Evolutionary conservation across 495 filamentous ascomycete genomes (phyloP).

Genomic region (Daldinia bambusicola): DNA sequence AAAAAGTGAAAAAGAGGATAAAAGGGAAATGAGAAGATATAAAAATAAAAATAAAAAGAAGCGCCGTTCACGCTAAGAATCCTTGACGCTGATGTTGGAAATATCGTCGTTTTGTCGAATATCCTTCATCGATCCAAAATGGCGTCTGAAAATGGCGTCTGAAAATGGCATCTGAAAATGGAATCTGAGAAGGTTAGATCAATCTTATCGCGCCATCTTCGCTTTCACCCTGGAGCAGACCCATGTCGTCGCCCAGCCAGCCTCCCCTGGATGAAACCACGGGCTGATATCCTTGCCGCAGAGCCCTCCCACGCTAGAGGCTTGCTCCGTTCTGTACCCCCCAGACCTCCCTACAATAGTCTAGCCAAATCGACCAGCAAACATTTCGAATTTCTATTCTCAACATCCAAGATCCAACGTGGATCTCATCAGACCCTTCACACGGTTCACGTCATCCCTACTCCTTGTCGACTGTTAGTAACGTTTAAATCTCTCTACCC

Average conservation of each 20-base stretch:
- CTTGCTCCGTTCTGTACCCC: conserved; percentile 36
- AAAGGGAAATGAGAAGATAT: no score
- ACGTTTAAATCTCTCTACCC: conserved; percentile 32
- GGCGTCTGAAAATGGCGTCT: conserved; percentile 15
- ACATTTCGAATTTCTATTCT: conserved; percentile 43
- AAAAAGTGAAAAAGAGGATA: no score
- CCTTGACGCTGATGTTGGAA: conserved; percentile 31
- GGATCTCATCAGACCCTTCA: conserved; percentile 34
- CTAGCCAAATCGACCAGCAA: conserved; percentile 43
- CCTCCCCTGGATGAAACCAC: conserved; percentile 51
- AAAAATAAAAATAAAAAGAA: neutral
- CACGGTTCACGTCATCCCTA: conserved; percentile 46
- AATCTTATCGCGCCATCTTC: conserved; percentile 44
- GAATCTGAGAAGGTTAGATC: conserved; percentile 15
- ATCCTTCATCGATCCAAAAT: conserved; percentile 27
- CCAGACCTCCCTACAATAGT: conserved; percentile 44
- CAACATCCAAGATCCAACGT: conserved; percentile 26
- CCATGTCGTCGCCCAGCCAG: conserved; percentile 40
- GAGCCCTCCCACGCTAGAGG: conserved; percentile 47
- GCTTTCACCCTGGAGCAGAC: conserved; percentile 30
- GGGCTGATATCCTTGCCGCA: conserved; percentile 51
- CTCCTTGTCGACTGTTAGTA: conserved; percentile 38
- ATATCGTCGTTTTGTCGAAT: conserved; percentile 23
- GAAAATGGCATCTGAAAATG: neutral
- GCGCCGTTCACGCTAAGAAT: conserved; percentile 25